phyloP scores from a whole-genome alignment of 2,329 filamentous ascomycete genomes.

The Fusarium neocosmosporiellum region DNA sequence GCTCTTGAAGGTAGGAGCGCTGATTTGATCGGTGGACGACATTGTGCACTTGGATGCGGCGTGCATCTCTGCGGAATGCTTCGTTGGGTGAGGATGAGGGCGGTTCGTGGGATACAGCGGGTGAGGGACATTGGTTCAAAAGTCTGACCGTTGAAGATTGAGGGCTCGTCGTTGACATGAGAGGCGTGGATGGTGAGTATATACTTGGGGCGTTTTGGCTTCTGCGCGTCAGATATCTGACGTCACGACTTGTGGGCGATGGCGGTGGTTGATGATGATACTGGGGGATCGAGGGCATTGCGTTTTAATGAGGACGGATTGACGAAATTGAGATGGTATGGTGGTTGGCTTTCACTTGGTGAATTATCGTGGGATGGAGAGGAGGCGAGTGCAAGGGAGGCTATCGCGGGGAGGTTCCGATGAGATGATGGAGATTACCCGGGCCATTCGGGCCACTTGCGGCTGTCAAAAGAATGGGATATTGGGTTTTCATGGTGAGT shows the following conservation, averaged over 20 bases:
- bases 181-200: not conserved
- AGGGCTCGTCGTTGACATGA: not conserved
- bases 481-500: too few species aligned
- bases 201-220: not conserved
- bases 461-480: rapidly evolving
- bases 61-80: not conserved
- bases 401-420: not conserved
- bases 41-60: not conserved
- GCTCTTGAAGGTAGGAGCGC: not conserved
- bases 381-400: not conserved
- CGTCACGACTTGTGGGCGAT: slow-evolving; percentile 11
- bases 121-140: not conserved
- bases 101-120: not conserved
- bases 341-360: not conserved
- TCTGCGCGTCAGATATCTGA: slow-evolving; percentile 12
- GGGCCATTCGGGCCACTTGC: not conserved
- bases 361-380: not conserved
- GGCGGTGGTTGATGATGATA: not conserved
- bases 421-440: not conserved
- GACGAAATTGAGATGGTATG: not conserved
- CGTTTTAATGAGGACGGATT: not conserved
- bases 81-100: not conserved
- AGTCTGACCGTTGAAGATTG: not conserved
- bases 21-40: not conserved
- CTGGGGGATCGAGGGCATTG: not conserved